These are phyloP conservation scores for Xerocomellus chrysenteron DNA, from an alignment of 768 basidiomycete species.

Conservation along the genomic window DNA sequence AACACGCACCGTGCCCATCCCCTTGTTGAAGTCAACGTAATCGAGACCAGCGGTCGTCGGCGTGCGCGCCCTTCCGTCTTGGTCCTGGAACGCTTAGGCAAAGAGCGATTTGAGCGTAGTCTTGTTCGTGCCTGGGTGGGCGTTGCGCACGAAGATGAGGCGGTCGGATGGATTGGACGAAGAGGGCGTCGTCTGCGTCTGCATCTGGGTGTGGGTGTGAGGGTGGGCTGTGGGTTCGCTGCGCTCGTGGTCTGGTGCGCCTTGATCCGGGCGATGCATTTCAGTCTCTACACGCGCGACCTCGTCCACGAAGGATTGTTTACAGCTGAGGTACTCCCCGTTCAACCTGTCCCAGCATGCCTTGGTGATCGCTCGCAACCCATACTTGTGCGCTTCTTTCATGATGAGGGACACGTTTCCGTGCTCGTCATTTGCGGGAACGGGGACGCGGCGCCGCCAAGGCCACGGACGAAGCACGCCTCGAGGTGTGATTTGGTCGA, in stretches of 20 bases:
- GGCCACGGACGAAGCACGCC: conserved; percentile 55
- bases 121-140: no score
- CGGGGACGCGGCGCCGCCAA: conserved; percentile 36
- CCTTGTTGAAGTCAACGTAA: conserved; percentile 79
- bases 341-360: conserved; percentile 63
- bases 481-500: conserved; percentile 39
- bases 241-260: neutral
- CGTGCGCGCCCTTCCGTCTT: neutral
- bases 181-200: conserved; percentile 1
- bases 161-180: conserved; percentile 62
- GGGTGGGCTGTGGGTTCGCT: neutral
- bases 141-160: conserved; percentile 31
- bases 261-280: neutral
- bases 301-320: conserved; percentile 45
- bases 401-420: conserved; percentile 4
- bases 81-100: conserved; percentile 17
- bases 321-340: conserved; percentile 56
- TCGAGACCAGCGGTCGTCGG: conserved; percentile 47
- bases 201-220: neutral
- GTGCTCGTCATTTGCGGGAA: neutral
- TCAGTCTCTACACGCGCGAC: conserved; percentile 28
- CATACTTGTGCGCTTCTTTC: conserved; percentile 53
- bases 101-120: no score
- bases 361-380: conserved; percentile 59
- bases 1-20: conserved; percentile 17